These are phyloP conservation scores for Perilla frutescens DNA, from an alignment of 257 asterid species.

Conservation along the genomic window DNA sequence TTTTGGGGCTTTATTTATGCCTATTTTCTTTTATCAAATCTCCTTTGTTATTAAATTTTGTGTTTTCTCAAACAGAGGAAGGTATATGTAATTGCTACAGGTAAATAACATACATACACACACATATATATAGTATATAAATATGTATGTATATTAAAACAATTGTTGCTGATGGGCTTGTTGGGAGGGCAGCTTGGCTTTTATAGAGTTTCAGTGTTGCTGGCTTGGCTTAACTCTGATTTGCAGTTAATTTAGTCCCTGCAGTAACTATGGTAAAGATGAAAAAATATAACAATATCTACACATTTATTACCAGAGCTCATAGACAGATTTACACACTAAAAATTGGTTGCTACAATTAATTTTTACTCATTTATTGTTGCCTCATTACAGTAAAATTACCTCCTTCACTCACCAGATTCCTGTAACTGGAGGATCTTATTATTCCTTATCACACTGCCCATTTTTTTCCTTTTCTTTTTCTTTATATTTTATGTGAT, in stretches of 20 bases:
- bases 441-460: background rate
- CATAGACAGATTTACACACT: constrained; percentile 38
- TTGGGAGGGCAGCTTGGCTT: constrained; percentile 39
- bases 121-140: background rate
- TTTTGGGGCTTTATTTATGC: constrained; percentile 52
- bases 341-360: constrained; percentile 38
- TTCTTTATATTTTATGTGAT: background rate
- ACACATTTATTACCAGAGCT: constrained; percentile 43
- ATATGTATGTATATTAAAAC: background rate
- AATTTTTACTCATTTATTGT: constrained; percentile 33
- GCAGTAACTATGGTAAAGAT: constrained; percentile 32
- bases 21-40: constrained; percentile 18
- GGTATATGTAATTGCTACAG: too few relatives aligned
- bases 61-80: constrained; percentile 4
- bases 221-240: constrained; percentile 39
- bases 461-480: background rate
- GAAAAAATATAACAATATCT: constrained; percentile 13
- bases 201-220: constrained; percentile 16
- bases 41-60: constrained; percentile 26
- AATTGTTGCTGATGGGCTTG: constrained; percentile 15
- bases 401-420: constrained; percentile 26
- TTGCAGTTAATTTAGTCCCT: background rate
- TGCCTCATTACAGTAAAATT: constrained; percentile 28
- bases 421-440: background rate
- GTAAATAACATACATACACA: background rate